Conservation (phyloP, 129 eudicot species). For the Flaveria linearis region DNA sequence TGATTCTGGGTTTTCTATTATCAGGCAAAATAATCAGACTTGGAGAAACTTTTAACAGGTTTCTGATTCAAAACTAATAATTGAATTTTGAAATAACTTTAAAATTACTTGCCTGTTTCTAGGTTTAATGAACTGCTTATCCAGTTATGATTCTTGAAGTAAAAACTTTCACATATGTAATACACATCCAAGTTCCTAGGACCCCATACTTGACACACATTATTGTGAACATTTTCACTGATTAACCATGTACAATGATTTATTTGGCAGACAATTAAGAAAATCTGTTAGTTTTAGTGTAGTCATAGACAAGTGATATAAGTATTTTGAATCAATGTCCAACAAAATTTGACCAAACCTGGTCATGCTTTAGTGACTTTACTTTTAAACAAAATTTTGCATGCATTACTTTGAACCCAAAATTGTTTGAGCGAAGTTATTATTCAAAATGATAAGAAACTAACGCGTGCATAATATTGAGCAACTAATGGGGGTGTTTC, state of each 20-base stretch:
- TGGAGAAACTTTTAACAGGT: neutral
- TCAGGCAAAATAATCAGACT: neutral
- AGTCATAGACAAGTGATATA: too few relatives aligned
- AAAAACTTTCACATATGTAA: neutral
- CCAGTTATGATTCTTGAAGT: neutral
- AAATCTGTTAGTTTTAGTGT: too few relatives aligned
- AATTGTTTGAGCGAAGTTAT: constrained; percentile 5
- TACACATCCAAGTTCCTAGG: too few relatives aligned
- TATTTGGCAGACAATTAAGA: too few relatives aligned
- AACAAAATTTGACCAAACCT: too few relatives aligned
- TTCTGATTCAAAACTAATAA: constrained; percentile 5
- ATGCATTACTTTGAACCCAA: neutral
- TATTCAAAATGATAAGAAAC: neutral
- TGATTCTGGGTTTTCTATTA: neutral
- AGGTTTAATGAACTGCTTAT: constrained; percentile 13
- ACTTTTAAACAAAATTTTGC: constrained; percentile 7
- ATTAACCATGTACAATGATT: too few relatives aligned
- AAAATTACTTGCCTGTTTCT: neutral
- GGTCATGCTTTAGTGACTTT: constrained; percentile 3
- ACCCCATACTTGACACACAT: too few relatives aligned
- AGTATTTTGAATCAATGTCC: too few relatives aligned
- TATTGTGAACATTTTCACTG: too few relatives aligned
- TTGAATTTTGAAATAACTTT: neutral
- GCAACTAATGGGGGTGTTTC: constrained; percentile 18
- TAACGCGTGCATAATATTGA: neutral